These are phyloP conservation scores for Elsinoe fawcettii DNA, from an alignment of 2,329 filamentous ascomycete genomes.

Conservation along the genomic window DNA sequence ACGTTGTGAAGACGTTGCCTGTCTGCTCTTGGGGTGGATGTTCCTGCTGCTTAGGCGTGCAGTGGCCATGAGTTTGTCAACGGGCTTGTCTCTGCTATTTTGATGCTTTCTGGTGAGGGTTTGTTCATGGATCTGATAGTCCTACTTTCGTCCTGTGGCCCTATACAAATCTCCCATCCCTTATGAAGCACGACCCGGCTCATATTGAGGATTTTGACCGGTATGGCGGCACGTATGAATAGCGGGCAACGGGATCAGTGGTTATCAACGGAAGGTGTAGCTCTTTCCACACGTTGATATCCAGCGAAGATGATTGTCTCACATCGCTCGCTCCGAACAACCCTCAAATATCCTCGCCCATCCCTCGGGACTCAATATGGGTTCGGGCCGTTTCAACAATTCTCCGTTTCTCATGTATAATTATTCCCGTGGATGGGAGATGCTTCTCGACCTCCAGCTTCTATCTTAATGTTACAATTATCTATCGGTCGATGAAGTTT, in stretches of 20 bases:
- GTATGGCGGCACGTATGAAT: not conserved
- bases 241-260: not conserved
- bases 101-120: not conserved
- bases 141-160: too few relatives aligned
- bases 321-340: not conserved
- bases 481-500: too few relatives aligned
- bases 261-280: not conserved
- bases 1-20: not conserved
- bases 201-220: not conserved
- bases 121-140: not conserved
- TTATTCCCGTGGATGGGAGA: not conserved
- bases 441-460: not conserved
- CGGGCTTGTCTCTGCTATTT: slow-evolving; percentile 3
- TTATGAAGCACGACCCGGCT: not conserved
- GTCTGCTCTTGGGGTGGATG: not conserved
- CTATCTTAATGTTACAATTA: not conserved
- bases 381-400: not conserved
- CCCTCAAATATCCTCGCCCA: not conserved
- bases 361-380: too few relatives aligned
- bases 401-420: not conserved
- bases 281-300: not conserved
- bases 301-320: not conserved
- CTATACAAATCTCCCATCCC: too few relatives aligned
- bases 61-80: not conserved
- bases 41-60: not conserved